phyloP scores from a whole-genome alignment of 345 rosid genomes.

The Salix suchowensis region DNA sequence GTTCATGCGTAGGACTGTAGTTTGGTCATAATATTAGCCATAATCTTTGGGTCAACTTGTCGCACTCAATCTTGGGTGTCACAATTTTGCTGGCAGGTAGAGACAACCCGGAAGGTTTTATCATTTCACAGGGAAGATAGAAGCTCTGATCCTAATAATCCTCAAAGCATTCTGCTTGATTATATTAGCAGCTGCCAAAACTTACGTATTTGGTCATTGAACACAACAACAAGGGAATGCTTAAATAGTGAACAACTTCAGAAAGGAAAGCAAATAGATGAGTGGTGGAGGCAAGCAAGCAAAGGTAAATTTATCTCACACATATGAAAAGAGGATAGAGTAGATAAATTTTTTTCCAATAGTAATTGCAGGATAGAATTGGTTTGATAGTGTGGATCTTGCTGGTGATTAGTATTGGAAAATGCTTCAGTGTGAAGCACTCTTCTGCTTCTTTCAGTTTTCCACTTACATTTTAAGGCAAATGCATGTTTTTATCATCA shows the following conservation, averaged over 20 bases:
- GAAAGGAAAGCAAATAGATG: conserved; percentile 97
- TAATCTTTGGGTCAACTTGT: not conserved
- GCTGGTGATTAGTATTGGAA: conserved; percentile 1
- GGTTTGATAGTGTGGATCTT: not conserved
- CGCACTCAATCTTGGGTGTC: conserved; percentile 23
- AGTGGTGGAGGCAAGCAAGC: conserved; percentile 92
- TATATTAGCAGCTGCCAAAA: conserved; percentile 96
- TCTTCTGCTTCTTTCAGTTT: not conserved
- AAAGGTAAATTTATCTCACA: conserved; percentile 57
- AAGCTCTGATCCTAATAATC: conserved; percentile 79
- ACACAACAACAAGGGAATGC: conserved; percentile 73
- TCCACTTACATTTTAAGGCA: not conserved
- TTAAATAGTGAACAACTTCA: conserved; percentile 84
- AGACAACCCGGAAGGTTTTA: conserved; percentile 78
- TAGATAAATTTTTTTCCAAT: too few species aligned
- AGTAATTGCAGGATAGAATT: not conserved
- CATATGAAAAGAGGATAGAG: not conserved
- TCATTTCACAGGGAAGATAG: conserved; percentile 94
- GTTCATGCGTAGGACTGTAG: conserved; percentile 1
- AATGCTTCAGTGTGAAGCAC: not conserved
- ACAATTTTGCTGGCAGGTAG: conserved; percentile 58
- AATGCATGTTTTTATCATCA: not conserved
- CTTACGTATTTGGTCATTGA: conserved; percentile 91
- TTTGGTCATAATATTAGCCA: conserved; percentile 1
- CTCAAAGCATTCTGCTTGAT: conserved; percentile 94